Percentiles rank a stretch among this genome's conserved stretches.
These are phyloP conservation scores for Microsporum audouinii DNA, from an alignment of 2,329 filamentous ascomycete genomes.

Conservation along the genomic window DNA sequence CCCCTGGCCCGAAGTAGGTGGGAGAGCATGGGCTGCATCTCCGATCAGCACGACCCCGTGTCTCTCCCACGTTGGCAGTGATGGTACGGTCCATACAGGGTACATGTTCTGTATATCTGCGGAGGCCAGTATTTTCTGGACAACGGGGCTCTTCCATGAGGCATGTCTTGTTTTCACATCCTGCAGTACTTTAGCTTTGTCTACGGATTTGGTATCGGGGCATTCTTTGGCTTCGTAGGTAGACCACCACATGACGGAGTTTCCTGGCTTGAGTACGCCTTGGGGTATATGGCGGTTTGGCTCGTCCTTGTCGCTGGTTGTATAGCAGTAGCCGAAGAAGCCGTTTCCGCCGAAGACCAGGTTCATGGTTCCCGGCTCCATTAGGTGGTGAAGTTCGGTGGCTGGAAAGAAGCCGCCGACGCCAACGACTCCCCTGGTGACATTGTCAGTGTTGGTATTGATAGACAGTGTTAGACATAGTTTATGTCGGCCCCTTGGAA, in stretches of 20 bases:
- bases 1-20: constrained; percentile 45
- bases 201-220: constrained; percentile 23
- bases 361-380: constrained; percentile 31
- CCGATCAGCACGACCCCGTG: constrained; percentile 43
- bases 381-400: constrained; percentile 17
- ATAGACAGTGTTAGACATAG: background rate
- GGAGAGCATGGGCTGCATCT: constrained; percentile 47
- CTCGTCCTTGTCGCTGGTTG: constrained; percentile 17
- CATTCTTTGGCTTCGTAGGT: constrained; percentile 29
- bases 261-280: constrained; percentile 19
- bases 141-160: constrained; percentile 37
- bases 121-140: constrained; percentile 31
- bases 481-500: background rate
- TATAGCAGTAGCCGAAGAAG: constrained; percentile 41
- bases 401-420: constrained; percentile 38
- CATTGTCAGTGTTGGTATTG: background rate
- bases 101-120: constrained; percentile 35
- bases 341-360: constrained; percentile 39
- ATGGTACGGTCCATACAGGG: constrained; percentile 39
- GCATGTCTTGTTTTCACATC: constrained; percentile 34
- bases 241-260: constrained; percentile 37
- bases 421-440: constrained; percentile 30
- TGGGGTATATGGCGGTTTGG: constrained; percentile 18
- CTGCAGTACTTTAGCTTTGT: constrained; percentile 22
- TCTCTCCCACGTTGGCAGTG: constrained; percentile 38